Percentiles rank a stretch among this genome's conserved stretches.
Conservation (phyloP, 495 filamentous ascomycete species). For the Daldinia childiae region DNA sequence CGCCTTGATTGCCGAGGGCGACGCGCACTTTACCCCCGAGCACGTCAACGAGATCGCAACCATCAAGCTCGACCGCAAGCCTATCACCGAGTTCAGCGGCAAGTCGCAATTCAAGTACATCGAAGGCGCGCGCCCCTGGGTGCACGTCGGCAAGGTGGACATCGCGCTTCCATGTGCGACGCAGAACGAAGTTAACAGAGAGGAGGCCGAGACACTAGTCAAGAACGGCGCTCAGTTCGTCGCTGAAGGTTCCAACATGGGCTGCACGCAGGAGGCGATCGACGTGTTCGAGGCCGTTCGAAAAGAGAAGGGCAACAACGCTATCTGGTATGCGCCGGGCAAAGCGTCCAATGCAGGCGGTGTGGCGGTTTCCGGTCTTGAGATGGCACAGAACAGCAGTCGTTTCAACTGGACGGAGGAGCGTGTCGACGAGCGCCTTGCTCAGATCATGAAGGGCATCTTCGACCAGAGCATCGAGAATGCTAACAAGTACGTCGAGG, state of each 20-base stretch:
- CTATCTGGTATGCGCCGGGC: conserved; percentile 96
- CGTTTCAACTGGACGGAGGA: conserved; percentile 85
- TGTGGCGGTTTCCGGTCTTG: conserved; percentile 95
- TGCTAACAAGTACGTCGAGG: conserved; percentile 84
- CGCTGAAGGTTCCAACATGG: conserved; percentile 99
- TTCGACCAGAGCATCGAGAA: conserved; percentile 93
- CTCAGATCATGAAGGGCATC: conserved; percentile 91
- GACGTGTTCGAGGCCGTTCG: conserved; percentile 89
- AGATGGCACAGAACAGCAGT: conserved; percentile 98
- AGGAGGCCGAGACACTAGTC: conserved; percentile 86
- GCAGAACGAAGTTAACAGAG: conserved; percentile 94
- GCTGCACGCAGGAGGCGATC: conserved; percentile 95
- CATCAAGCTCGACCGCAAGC: conserved; percentile 87
- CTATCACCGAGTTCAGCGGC: conserved; percentile 71
- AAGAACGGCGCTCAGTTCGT: conserved; percentile 82
- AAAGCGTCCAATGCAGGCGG: conserved; percentile 98
- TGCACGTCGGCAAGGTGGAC: conserved; percentile 86
- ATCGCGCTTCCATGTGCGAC: conserved; percentile 92
- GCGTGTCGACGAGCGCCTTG: conserved; percentile 92
- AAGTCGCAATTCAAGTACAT: conserved; percentile 80
- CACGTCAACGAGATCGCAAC: conserved; percentile 79
- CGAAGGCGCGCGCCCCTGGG: conserved; percentile 89
- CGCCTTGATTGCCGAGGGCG: conserved; percentile 73
- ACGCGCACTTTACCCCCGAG: conserved; percentile 74
- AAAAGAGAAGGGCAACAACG: conserved; percentile 69